Conservation (phyloP, 176 grass and related monocot genomes). For the Tillandsia fasciculata region DNA sequence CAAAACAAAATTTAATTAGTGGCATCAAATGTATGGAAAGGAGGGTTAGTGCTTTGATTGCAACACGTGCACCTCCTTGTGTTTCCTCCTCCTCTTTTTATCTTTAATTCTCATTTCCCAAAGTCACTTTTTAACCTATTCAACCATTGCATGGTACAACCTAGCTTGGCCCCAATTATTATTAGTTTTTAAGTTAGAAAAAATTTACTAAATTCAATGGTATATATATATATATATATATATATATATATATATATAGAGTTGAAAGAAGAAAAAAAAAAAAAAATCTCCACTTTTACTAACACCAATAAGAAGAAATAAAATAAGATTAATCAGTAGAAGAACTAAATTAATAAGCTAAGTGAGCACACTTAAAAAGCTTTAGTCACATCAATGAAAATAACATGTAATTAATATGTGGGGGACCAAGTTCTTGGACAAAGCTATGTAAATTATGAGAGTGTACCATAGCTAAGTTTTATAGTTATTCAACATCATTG, state of each 20-base stretch:
- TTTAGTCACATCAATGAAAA: not conserved
- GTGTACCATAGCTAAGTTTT: not conserved
- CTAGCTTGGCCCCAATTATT: too few species aligned
- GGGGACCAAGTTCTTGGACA: not conserved
- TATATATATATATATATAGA: too few species aligned
- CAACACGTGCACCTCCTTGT: constrained; percentile 1
- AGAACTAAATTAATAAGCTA: not conserved
- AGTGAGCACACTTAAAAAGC: not conserved
- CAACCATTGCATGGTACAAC: not conserved
- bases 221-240: too few species aligned
- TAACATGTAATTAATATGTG: not conserved
- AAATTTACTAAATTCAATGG: not conserved
- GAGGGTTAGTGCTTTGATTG: not conserved
- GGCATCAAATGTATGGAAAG: not conserved
- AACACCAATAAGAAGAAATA: too few species aligned
- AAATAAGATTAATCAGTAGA: too few species aligned
- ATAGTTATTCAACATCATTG: not conserved
- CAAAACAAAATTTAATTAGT: not conserved
- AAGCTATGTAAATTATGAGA: not conserved
- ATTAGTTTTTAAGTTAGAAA: not conserved
- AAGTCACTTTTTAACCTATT: not conserved
- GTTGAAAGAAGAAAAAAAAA: too few species aligned
- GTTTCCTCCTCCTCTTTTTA: not conserved
- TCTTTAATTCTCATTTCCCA: not conserved
- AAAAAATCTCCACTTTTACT: too few species aligned